Conservation (phyloP, 1,284 basidiomycete genomes). For the Sporisorium sorghi region DNA sequence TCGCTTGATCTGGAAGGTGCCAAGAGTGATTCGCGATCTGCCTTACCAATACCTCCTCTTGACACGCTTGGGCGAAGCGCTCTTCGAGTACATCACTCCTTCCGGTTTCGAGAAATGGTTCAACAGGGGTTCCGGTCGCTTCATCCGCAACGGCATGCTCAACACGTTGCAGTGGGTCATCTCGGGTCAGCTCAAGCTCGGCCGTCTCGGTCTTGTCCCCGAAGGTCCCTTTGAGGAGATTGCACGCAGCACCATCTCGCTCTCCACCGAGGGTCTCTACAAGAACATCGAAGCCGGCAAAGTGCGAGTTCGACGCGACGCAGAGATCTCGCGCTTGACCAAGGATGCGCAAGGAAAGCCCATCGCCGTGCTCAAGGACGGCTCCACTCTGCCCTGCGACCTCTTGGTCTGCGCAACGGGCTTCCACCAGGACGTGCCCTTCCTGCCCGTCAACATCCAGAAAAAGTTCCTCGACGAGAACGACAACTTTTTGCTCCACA, state of each 20-base stretch:
- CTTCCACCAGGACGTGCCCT: constrained; percentile 56
- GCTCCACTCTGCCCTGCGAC: constrained; percentile 39
- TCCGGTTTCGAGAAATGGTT: constrained; percentile 46
- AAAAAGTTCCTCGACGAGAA: constrained; percentile 54
- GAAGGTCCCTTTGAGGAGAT: constrained; percentile 56
- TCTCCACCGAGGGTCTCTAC: constrained; percentile 58
- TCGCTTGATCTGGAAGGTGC: constrained; percentile 62
- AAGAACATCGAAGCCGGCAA: constrained; percentile 46
- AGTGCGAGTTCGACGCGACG: constrained; percentile 32
- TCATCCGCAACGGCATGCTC: constrained; percentile 56
- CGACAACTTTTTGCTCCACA: constrained; percentile 58
- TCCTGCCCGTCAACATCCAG: constrained; percentile 40
- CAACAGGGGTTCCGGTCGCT: constrained; percentile 32
- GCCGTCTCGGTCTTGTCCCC: constrained; percentile 43
- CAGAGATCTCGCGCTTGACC: constrained; percentile 27
- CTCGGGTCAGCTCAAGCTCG: constrained; percentile 47
- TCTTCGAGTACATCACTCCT: constrained; percentile 60
- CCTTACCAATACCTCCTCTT: constrained; percentile 60
- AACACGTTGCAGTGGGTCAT: constrained; percentile 49
- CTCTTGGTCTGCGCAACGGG: constrained; percentile 58
- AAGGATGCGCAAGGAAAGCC: constrained; percentile 9
- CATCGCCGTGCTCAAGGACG: constrained; percentile 38
- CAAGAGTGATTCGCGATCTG: constrained; percentile 49
- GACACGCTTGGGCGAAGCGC: constrained; percentile 54
- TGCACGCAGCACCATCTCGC: constrained; percentile 56